These are phyloP conservation scores for Suhomyces atakaporum DNA, from an alignment of 1,139 yeast species.

Conservation along the genomic window DNA sequence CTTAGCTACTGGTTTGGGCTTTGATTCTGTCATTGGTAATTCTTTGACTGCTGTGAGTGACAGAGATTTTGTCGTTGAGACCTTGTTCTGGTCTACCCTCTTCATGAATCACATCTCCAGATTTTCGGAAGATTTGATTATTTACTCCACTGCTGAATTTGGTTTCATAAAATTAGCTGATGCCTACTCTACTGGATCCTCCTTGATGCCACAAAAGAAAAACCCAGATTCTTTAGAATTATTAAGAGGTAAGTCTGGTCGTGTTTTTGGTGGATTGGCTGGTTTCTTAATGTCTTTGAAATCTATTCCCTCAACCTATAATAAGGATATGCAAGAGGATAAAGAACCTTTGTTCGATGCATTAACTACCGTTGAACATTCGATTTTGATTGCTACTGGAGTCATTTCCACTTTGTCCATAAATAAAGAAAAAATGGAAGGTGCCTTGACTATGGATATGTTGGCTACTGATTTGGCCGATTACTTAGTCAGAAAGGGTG, in stretches of 20 bases:
- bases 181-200: slow-evolving; percentile 97
- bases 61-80: slow-evolving; percentile 95
- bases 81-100: slow-evolving; percentile 96
- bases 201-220: slow-evolving; percentile 98
- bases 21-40: slow-evolving; percentile 86
- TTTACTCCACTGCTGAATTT: slow-evolving; percentile 96
- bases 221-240: slow-evolving; percentile 95
- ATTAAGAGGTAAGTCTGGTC: slow-evolving; percentile 94
- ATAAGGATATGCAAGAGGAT: slow-evolving; percentile 98
- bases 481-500: slow-evolving; percentile 94
- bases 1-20: slow-evolving; percentile 76
- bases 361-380: slow-evolving; percentile 87
- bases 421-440: slow-evolving; percentile 73
- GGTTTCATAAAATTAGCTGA: slow-evolving; percentile 92
- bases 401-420: slow-evolving; percentile 84
- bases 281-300: slow-evolving; percentile 96
- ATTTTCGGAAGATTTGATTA: slow-evolving; percentile 90
- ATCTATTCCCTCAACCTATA: slow-evolving; percentile 95
- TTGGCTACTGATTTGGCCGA: slow-evolving; percentile 98
- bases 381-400: slow-evolving; percentile 92
- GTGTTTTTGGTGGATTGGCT: slow-evolving; percentile 91
- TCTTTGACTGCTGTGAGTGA: slow-evolving; percentile 94
- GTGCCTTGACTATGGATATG: slow-evolving; percentile 97
- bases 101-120: slow-evolving; percentile 95
- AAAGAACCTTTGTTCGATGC: slow-evolving; percentile 96